Percentiles rank a stretch among this genome's conserved stretches.
Evolutionary conservation across 345 rosid genomes (phyloP).

Genomic region (Viola odorata): DNA sequence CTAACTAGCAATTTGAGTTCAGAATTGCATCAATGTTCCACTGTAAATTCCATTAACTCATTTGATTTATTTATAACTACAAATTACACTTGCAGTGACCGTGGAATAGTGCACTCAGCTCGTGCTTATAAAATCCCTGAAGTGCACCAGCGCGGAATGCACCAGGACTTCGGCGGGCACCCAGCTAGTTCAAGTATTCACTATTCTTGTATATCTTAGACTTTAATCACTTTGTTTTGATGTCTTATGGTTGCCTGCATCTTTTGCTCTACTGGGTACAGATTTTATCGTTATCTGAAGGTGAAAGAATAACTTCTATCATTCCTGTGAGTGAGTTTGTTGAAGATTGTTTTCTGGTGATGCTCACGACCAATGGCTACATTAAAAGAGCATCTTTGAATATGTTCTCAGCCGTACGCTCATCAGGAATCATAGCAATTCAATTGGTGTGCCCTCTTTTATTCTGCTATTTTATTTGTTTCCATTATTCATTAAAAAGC

Average conservation of each 20-base stretch:
- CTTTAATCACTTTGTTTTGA: slow-evolving; percentile 2
- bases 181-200: slow-evolving; percentile 77
- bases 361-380: slow-evolving; percentile 96
- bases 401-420: slow-evolving; percentile 75
- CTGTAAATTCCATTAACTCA: too few species aligned
- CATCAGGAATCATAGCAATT: slow-evolving; percentile 95
- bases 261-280: slow-evolving; percentile 27
- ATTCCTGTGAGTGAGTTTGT: slow-evolving; percentile 82
- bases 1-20: too few species aligned
- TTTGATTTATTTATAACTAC: neutral
- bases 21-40: too few species aligned
- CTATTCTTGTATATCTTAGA: slow-evolving; percentile 1
- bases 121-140: slow-evolving; percentile 95
- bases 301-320: slow-evolving; percentile 95
- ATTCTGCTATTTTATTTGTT: slow-evolving; percentile 1
- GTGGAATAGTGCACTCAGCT: slow-evolving; percentile 83
- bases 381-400: slow-evolving; percentile 92
- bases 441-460: slow-evolving; percentile 63
- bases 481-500: too few species aligned
- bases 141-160: too few species aligned
- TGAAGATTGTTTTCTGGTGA: slow-evolving; percentile 72
- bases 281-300: slow-evolving; percentile 80
- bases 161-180: slow-evolving; percentile 87
- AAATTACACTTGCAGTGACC: slow-evolving; percentile 50
- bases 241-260: slow-evolving; percentile 14